Base-by-base conservation (phyloP, 805 yeast genomes). In the Starmerella powellii region DNA sequence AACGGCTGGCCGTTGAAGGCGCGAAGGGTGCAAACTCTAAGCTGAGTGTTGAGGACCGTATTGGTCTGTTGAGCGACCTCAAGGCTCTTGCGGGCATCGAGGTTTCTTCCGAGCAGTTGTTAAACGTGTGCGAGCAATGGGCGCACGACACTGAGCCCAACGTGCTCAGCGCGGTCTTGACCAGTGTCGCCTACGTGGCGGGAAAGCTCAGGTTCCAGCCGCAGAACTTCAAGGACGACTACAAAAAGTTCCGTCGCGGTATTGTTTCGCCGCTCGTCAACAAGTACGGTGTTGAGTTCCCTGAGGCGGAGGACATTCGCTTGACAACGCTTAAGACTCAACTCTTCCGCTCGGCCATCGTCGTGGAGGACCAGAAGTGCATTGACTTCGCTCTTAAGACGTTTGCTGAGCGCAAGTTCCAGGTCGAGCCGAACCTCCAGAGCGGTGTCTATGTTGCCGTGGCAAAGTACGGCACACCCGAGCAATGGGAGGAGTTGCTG, bases 341-440 rank as follows among this genome's bases (percentile, higher is more conserved):
- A 23, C 66, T 84, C 58, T 63, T 63, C 42, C 46, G 47, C n/a
- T 49, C 55, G 18, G 63, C 67, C 3, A 61, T 59, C 23, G 41
- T 49, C 16, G 55, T 55, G 23, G 64, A 52, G 19, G 64, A 55
- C 29, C 55, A 54, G 41, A 64, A 58, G 40, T 60, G 57, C 29
- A 55, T 58, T 34, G 54, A 54, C 26, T 49, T 48, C 15, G 66
- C 64, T 16, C 50, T 59, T 40, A 54, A 45, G 15, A 62, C 71
- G 54, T 82, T 80, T 59, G 66, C 62, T 6, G 64, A 66, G 32
- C 91, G 91, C 48, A 81, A 80, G 57, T 69, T 70, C 50, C 62
- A 67, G 24, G 68, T 85, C 49, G 75, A 83, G 60, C 83, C 94
- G 44, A 77, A 82, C 64, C 63, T 84, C 52, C 74, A 82, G 61